A percentile compares a stretch with the other conserved stretches of the same genome.
Evolutionary conservation across 768 basidiomycete species (phyloP).

Genomic region (Termitomyces heimii): DNA sequence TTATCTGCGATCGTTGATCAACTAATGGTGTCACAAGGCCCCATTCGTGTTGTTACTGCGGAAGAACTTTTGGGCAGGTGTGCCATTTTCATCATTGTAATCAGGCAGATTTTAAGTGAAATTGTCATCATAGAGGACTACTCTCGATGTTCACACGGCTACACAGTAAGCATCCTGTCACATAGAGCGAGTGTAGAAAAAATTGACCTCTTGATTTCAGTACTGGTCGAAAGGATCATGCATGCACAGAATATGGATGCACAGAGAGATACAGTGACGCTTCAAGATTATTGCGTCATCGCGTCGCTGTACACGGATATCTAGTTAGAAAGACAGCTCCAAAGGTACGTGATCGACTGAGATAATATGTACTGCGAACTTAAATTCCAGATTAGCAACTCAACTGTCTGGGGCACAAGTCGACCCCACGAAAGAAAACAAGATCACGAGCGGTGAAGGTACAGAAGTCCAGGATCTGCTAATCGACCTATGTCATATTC

Average conservation of each 20-base stretch:
- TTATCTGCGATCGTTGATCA: neutral
- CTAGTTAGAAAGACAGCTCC: slow-evolving; percentile 13
- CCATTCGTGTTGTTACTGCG: slow-evolving; percentile 13
- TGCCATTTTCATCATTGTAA: neutral
- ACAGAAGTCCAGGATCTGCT: neutral
- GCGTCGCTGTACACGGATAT: slow-evolving; percentile 15
- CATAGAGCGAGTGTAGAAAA: neutral
- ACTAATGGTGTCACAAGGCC: slow-evolving; percentile 6
- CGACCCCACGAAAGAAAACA: neutral
- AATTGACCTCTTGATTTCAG: slow-evolving; percentile 1
- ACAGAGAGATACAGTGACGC: slow-evolving; percentile 17
- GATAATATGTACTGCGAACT: neutral
- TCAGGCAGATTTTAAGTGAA: neutral
- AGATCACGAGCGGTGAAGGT: neutral
- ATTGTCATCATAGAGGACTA: slow-evolving; percentile 12
- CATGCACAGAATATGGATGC: slow-evolving; percentile 12
- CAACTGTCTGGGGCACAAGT: neutral
- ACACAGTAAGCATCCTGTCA: slow-evolving; percentile 13
- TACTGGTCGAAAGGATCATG: slow-evolving; percentile 14
- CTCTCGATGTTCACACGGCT: slow-evolving; percentile 16
- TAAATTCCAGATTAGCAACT: neutral
- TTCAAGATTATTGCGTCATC: slow-evolving; percentile 16
- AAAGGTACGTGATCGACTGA: slow-evolving; percentile 3
- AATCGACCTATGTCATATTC: neutral
- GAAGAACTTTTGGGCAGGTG: slow-evolving; percentile 15